Evolutionary conservation across 768 basidiomycete genomes (phyloP).

Genomic region (Zangia roseola): DNA sequence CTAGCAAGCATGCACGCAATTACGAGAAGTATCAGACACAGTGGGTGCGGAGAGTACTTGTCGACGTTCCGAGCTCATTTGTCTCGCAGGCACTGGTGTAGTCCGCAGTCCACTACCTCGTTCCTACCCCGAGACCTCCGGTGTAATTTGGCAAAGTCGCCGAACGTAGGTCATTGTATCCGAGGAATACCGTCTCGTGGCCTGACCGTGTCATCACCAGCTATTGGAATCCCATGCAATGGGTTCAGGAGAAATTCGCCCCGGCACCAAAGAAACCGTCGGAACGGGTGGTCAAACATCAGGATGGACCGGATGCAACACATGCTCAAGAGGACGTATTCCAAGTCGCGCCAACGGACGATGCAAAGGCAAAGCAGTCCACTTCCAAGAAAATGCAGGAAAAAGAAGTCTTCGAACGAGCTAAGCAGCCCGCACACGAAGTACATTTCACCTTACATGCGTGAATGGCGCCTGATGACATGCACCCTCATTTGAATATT

Average conservation of each 20-base stretch:
- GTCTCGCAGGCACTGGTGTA: conserved; percentile 12
- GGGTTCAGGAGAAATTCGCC: conserved; percentile 60
- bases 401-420: conserved; percentile 8
- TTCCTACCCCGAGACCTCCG: conserved; percentile 11
- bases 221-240: conserved; percentile 56
- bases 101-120: conserved; percentile 10
- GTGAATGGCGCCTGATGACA: conserved; percentile 3
- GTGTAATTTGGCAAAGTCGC: conserved; percentile 37
- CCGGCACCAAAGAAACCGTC: conserved; percentile 44
- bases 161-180: conserved; percentile 41
- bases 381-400: conserved; percentile 18
- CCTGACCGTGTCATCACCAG: conserved; percentile 32
- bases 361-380: conserved; percentile 15
- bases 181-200: neutral
- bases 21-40: conserved; percentile 22
- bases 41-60: conserved; percentile 16
- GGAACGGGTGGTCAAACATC: conserved; percentile 42
- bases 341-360: conserved; percentile 29
- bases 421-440: conserved; percentile 30
- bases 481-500: conserved; percentile 3
- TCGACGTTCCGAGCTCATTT: neutral
- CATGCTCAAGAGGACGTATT: conserved; percentile 43
- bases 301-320: conserved; percentile 29
- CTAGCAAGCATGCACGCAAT: conserved; percentile 27
- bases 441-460: conserved; percentile 11